A percentile compares a stretch with the other conserved stretches of the same genome.
These are phyloP conservation scores for Keithomyces neogunnii DNA, from an alignment of 2,329 filamentous ascomycete species.

Conservation along the genomic window DNA sequence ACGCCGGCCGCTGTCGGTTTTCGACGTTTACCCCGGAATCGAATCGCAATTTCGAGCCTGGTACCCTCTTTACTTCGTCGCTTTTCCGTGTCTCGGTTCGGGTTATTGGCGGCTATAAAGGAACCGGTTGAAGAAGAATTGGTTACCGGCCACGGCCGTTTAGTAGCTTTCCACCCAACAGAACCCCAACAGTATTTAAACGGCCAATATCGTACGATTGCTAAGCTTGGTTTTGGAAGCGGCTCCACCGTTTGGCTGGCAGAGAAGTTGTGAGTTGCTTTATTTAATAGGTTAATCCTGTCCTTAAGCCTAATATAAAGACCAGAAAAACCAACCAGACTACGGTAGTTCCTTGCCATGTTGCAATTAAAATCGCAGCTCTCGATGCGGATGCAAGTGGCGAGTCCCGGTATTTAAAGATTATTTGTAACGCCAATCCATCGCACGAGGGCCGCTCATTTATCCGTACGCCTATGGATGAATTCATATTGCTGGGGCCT, in stretches of 20 bases:
- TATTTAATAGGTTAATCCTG: background rate
- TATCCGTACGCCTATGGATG: background rate
- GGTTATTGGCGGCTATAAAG: background rate
- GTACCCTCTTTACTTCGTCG: background rate
- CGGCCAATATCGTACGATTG: conserved; percentile 22
- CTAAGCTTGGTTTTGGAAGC: conserved; percentile 27
- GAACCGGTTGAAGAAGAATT: conserved; percentile 12
- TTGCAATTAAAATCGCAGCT: conserved; percentile 2
- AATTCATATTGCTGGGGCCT: background rate
- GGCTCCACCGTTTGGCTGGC: conserved; percentile 30
- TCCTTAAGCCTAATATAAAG: background rate
- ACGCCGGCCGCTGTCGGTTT: background rate
- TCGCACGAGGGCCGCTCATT: background rate
- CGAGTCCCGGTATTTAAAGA: background rate
- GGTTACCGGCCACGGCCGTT: conserved; percentile 2
- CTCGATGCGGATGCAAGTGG: background rate
- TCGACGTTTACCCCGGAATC: background rate
- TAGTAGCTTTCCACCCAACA: background rate
- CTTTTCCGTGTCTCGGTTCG: background rate
- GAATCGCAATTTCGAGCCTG: background rate
- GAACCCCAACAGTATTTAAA: conserved; percentile 18
- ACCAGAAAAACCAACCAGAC: background rate
- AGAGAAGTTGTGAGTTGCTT: conserved; percentile 11
- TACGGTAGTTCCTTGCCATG: conserved; percentile 2
- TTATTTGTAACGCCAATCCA: background rate